Conservation (phyloP, 176 grass and related monocot genomes). For the Coix lacrymajobi region DNA sequence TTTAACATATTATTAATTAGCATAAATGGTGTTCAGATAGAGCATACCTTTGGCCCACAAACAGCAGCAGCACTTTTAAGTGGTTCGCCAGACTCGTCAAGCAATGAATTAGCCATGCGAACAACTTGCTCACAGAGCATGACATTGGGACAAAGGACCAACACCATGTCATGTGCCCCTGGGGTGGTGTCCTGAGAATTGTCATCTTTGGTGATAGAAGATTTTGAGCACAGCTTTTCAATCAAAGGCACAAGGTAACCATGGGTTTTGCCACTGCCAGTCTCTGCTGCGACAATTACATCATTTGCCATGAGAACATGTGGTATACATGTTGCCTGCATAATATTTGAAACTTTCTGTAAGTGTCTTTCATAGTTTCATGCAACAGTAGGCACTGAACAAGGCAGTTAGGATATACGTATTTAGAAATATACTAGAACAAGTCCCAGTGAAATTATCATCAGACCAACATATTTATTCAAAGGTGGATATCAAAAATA, state of each 20-base stretch:
- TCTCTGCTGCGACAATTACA: constrained; percentile 87
- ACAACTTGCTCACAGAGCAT: constrained; percentile 97
- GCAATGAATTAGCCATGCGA: constrained; percentile 67
- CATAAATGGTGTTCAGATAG: background rate
- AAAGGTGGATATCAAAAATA: background rate
- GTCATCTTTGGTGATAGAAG: constrained; percentile 25
- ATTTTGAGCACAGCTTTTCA: constrained; percentile 57
- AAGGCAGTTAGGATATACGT: background rate
- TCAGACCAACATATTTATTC: background rate
- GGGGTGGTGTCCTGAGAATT: constrained; percentile 11
- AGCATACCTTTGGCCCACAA: constrained; percentile 79
- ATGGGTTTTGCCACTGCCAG: constrained; percentile 95
- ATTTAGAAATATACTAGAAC: background rate
- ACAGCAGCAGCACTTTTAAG: constrained; percentile 66
- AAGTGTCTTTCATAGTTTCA: background rate
- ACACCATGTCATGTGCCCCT: constrained; percentile 3
- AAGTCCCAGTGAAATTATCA: background rate
- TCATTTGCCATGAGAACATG: constrained; percentile 62
- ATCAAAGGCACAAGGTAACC: constrained; percentile 88
- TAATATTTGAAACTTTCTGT: background rate
- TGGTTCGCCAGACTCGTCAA: constrained; percentile 66
- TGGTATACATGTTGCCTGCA: constrained; percentile 82
- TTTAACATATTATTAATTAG: constrained; percentile 11
- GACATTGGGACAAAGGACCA: constrained; percentile 91
- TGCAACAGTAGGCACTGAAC: background rate